Conservation (phyloP, 2,329 filamentous ascomycete species). For the Ophiostoma tasmaniense region DNA sequence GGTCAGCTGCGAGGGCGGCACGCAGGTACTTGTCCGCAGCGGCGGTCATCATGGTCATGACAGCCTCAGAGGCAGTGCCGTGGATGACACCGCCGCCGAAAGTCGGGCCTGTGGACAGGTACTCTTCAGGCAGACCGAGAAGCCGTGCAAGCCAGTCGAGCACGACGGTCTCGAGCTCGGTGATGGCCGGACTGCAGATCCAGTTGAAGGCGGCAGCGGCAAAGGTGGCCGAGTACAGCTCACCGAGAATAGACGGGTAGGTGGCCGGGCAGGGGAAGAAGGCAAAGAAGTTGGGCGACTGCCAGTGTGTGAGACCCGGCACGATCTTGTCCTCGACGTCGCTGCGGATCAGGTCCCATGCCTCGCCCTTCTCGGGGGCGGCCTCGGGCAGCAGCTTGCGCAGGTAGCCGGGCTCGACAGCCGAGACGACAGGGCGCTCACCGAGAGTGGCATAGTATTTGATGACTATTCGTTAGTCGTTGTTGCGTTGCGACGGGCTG, state of each 20-base stretch:
- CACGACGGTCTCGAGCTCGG: constrained; percentile 86
- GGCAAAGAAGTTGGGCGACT: constrained; percentile 89
- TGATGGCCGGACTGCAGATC: constrained; percentile 87
- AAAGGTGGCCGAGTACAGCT: constrained; percentile 85
- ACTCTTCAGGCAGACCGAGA: constrained; percentile 64
- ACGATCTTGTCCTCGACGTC: constrained; percentile 83
- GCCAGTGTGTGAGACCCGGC: constrained; percentile 88
- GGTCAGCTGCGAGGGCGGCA: constrained; percentile 27
- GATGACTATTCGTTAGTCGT: constrained; percentile 50
- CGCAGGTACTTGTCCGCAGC: constrained; percentile 72
- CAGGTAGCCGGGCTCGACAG: constrained; percentile 78
- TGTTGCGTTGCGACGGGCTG: not conserved
- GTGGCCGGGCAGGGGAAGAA: constrained; percentile 82
- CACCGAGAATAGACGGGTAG: constrained; percentile 79
- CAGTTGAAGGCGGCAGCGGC: constrained; percentile 93
- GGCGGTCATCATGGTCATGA: constrained; percentile 79
- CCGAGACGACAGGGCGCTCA: constrained; percentile 62
- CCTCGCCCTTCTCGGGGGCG: constrained; percentile 58
- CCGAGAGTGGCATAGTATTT: constrained; percentile 72
- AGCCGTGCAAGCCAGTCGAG: constrained; percentile 84
- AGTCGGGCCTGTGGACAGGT: constrained; percentile 61
- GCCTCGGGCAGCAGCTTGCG: constrained; percentile 63
- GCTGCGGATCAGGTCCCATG: constrained; percentile 69
- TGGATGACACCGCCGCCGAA: constrained; percentile 87
- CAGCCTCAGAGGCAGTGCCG: constrained; percentile 78